phyloP scores from a whole-genome alignment of 148 eudicot genomes.

The Diospyros kaki region DNA sequence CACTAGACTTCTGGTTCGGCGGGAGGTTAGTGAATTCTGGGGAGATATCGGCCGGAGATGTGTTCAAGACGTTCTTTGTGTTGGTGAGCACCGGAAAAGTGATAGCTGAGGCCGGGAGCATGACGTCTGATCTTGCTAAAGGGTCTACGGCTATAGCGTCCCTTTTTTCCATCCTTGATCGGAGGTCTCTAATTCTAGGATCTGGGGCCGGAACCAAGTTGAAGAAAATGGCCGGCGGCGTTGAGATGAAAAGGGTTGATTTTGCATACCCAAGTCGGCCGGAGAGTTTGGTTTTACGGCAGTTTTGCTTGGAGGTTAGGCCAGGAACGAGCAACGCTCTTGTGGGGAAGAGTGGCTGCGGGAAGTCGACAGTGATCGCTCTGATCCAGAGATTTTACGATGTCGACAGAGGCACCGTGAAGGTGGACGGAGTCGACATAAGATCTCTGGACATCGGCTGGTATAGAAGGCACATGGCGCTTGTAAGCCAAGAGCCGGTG shows the following conservation, averaged over 20 bases:
- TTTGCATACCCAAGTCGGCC: conserved; percentile 74
- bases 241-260: conserved; percentile 69
- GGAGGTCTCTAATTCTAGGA: conserved; percentile 46
- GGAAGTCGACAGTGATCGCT: conserved; percentile 82
- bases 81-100: conserved; percentile 92
- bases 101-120: conserved; percentile 98
- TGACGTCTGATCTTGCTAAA: conserved; percentile 90
- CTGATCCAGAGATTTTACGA: conserved; percentile 79
- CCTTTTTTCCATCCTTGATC: conserved; percentile 68
- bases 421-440: conserved; percentile 68
- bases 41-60: conserved; percentile 84
- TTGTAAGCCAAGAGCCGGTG: conserved; percentile 93
- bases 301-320: conserved; percentile 64
- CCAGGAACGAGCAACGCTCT: conserved; percentile 77
- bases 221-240: conserved; percentile 45
- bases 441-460: conserved; percentile 58
- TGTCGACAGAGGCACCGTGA: conserved; percentile 57
- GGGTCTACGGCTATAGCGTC: conserved; percentile 82
- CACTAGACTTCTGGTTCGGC: conserved; percentile 92
- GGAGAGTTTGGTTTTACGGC: conserved; percentile 37
- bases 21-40: conserved; percentile 67
- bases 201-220: conserved; percentile 32
- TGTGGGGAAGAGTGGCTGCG: conserved; percentile 93
- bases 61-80: conserved; percentile 85
- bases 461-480: conserved; percentile 68